Conservation (phyloP, 176 grass and related monocot genomes). For the Melocanna baccifera region DNA sequence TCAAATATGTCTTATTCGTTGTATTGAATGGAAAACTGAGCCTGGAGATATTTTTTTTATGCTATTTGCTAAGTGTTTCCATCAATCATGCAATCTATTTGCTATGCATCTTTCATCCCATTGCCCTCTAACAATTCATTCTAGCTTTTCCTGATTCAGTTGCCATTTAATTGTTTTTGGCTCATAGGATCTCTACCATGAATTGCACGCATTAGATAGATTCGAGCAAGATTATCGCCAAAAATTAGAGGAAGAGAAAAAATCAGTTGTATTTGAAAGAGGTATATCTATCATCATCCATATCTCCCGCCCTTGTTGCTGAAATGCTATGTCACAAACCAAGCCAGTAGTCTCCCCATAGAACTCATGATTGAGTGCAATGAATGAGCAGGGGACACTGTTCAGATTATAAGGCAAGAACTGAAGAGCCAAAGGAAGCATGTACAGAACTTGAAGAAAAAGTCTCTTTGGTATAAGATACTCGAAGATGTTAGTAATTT, state of each 20-base stretch:
- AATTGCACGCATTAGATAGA: constrained; percentile 59
- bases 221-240: constrained; percentile 68
- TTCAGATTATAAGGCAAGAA: constrained; percentile 73
- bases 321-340: neutral
- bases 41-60: neutral
- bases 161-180: neutral
- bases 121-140: neutral
- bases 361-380: neutral
- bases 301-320: neutral
- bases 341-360: neutral
- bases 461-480: constrained; percentile 66
- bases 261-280: constrained; percentile 55
- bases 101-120: neutral
- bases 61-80: neutral
- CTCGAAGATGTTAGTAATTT: constrained; percentile 54
- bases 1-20: neutral
- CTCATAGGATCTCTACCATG: constrained; percentile 64
- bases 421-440: constrained; percentile 69
- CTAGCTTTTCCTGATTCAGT: constrained; percentile 18
- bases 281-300: constrained; percentile 37
- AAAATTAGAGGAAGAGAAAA: constrained; percentile 65
- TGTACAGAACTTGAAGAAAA: constrained; percentile 71
- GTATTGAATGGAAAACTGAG: neutral
- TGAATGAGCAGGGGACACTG: constrained; percentile 52
- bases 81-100: neutral